These are phyloP conservation scores for Huntiella savannae DNA, from an alignment of 2,329 filamentous ascomycete genomes.

Conservation along the genomic window DNA sequence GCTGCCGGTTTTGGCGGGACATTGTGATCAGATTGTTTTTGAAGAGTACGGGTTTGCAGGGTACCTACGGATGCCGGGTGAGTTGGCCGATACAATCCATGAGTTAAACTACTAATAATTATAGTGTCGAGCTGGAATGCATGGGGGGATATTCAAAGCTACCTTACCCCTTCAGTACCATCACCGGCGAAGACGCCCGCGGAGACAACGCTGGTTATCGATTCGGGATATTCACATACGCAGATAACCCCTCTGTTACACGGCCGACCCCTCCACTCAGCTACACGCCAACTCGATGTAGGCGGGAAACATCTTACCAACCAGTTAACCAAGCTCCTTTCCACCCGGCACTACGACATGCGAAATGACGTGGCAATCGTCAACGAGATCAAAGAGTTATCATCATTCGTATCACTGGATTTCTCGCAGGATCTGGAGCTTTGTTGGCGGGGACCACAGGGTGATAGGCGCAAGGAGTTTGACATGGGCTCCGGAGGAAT, in stretches of 20 bases:
- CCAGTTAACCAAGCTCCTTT: conserved; percentile 74
- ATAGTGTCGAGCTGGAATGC: conserved; percentile 58
- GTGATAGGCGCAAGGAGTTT: conserved; percentile 31
- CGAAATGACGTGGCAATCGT: conserved; percentile 84
- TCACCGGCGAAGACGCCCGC: conserved; percentile 31
- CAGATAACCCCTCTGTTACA: conserved; percentile 73
- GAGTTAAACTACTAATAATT: background rate
- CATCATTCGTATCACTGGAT: conserved; percentile 64
- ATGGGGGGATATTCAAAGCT: conserved; percentile 55
- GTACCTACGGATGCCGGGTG: conserved; percentile 60
- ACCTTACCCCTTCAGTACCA: conserved; percentile 37
- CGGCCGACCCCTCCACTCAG: conserved; percentile 61
- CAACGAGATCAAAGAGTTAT: conserved; percentile 86
- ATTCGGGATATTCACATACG: conserved; percentile 84
- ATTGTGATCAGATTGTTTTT: conserved; percentile 92
- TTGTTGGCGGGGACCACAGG: conserved; percentile 60
- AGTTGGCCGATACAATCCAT: conserved; percentile 12
- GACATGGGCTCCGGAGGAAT: conserved; percentile 34
- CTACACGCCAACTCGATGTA: conserved; percentile 68
- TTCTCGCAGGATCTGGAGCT: conserved; percentile 63
- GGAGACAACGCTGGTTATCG: conserved; percentile 73
- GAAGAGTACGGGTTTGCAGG: conserved; percentile 89
- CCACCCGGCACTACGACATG: conserved; percentile 85
- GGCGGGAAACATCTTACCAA: conserved; percentile 91
- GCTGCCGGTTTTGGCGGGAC: conserved; percentile 60